A percentile compares a stretch with the other conserved stretches of the same genome.
These are phyloP conservation scores for Pilasporangium apinafurcum DNA, from an alignment of 352 stramenopile genomes.

Conservation along the genomic window DNA sequence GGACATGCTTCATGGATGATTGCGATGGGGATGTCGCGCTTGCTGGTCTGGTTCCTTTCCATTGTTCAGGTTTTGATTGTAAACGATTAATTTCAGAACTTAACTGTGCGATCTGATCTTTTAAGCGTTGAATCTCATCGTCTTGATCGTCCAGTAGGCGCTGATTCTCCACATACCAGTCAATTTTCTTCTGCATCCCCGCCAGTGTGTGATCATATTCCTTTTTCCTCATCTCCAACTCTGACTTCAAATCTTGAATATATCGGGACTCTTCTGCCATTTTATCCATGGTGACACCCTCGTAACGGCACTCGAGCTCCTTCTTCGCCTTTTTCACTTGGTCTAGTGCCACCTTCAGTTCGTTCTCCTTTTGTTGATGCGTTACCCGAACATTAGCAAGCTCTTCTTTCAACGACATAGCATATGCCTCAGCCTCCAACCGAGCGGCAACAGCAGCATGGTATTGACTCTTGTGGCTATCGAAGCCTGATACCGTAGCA, in stretches of 20 bases:
- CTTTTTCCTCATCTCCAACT: conserved; percentile 35
- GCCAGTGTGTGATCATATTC: conserved; percentile 38
- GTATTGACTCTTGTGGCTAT: conserved; percentile 37
- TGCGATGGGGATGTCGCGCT: background rate
- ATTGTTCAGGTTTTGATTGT: background rate
- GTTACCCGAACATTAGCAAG: conserved; percentile 20
- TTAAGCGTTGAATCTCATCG: conserved; percentile 38
- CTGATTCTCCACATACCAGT: conserved; percentile 85
- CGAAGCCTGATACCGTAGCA: conserved; percentile 3
- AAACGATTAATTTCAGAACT: conserved; percentile 7
- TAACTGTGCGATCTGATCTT: conserved; percentile 5
- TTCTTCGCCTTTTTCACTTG: conserved; percentile 76
- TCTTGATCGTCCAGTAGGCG: conserved; percentile 75
- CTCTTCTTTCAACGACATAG: conserved; percentile 52
- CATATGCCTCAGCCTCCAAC: conserved; percentile 48
- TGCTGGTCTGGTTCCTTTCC: background rate
- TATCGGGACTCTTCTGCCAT: conserved; percentile 50
- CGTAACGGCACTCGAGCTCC: conserved; percentile 72
- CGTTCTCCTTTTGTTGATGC: conserved; percentile 50
- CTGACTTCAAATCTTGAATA: conserved; percentile 28
- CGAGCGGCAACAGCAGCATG: conserved; percentile 53
- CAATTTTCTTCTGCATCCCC: conserved; percentile 72
- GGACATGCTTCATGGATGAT: background rate
- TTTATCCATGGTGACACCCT: conserved; percentile 59
- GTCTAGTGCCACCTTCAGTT: conserved; percentile 66